Conservation (phyloP, 1,139 yeast species). For the Taphrina pruni region DNA sequence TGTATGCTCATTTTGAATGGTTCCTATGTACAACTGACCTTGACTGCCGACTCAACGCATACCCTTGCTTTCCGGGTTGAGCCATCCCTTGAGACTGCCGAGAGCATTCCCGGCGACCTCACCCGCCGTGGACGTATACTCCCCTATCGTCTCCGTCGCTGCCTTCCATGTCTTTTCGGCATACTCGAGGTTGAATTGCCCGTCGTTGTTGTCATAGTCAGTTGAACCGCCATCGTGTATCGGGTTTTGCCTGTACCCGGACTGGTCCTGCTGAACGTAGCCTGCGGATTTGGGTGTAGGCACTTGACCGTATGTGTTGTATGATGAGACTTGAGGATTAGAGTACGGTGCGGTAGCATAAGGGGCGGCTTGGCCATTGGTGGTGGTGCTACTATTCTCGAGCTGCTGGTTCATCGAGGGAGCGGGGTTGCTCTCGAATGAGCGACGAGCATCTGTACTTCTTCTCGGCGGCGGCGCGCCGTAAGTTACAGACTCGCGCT, state of each 20-base stretch:
- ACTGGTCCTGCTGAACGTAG: background rate
- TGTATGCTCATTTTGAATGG: too few relatives aligned
- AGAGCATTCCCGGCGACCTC: slow-evolving; percentile 23
- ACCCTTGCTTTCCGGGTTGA: slow-evolving; percentile 25
- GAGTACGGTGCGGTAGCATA: background rate
- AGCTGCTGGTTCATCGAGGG: background rate
- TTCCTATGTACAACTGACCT: too few relatives aligned
- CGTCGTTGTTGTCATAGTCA: slow-evolving; percentile 19
- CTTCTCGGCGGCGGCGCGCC: slow-evolving; percentile 10
- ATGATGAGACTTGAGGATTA: background rate
- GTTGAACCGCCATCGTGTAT: slow-evolving; percentile 30
- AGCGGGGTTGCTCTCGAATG: background rate
- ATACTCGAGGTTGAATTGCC: slow-evolving; percentile 1
- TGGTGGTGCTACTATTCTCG: background rate
- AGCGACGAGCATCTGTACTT: slow-evolving; percentile 1
- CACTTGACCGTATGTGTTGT: background rate
- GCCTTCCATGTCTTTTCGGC: slow-evolving; percentile 24
- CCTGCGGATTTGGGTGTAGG: background rate
- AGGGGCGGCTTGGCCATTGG: background rate
- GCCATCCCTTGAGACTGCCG: slow-evolving; percentile 28
- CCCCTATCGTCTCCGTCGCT: slow-evolving; percentile 18
- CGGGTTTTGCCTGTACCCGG: slow-evolving; percentile 34
- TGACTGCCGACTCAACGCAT: background rate
- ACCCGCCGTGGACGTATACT: slow-evolving; percentile 13
- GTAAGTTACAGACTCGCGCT: background rate